Conservation (phyloP, 257 asterid species). For the Linaria vulgaris region DNA sequence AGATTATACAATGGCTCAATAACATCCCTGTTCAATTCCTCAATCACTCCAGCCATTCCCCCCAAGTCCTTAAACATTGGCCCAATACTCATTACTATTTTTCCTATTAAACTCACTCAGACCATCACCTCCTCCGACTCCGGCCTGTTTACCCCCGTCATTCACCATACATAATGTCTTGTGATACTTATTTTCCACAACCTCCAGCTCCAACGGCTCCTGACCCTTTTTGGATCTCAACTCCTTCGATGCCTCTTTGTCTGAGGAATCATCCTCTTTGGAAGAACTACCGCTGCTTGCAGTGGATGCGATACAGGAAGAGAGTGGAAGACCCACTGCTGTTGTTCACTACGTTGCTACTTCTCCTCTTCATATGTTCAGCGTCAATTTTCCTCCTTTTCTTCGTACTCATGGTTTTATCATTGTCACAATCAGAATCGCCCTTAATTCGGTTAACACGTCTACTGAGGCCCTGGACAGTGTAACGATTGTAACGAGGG, state of each 20-base stretch:
- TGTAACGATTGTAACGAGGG: conserved; percentile 50
- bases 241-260: conserved; percentile 32
- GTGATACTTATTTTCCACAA: conserved; percentile 38
- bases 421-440: conserved; percentile 18
- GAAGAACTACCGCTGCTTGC: conserved; percentile 24
- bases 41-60: conserved; percentile 64
- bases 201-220: conserved; percentile 38
- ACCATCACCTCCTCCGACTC: neutral
- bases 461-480: conserved; percentile 46
- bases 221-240: conserved; percentile 23
- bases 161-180: conserved; percentile 40
- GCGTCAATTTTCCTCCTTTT: conserved; percentile 39
- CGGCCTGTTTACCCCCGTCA: conserved; percentile 2
- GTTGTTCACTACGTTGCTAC: conserved; percentile 13
- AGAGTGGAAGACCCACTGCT: conserved; percentile 43
- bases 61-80: conserved; percentile 85
- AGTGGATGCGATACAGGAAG: conserved; percentile 44
- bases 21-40: conserved; percentile 69
- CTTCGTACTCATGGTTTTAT: conserved; percentile 19
- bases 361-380: conserved; percentile 38
- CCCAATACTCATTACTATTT: conserved; percentile 17
- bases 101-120: no score
- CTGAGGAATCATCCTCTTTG: conserved; percentile 33
- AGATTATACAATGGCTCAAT: conserved; percentile 69
- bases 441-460: conserved; percentile 35